Percentiles rank a stretch among this genome's conserved stretches.
Conservation (phyloP, 352 stramenopile genomes). For the Phytophthora kernoviae region DNA sequence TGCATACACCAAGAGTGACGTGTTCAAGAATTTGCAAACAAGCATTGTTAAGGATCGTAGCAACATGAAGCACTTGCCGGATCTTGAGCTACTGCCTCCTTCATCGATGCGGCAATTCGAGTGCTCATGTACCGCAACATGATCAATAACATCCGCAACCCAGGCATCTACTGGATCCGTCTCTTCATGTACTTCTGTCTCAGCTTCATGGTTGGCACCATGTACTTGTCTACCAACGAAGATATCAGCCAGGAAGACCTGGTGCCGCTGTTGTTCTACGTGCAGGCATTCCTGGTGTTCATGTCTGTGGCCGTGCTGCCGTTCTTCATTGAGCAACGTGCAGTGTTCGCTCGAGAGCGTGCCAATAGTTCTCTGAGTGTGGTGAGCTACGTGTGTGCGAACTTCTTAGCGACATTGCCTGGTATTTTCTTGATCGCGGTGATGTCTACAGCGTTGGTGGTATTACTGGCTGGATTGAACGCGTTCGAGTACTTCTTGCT, state of each 20-base stretch:
- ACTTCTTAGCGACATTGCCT: constrained; percentile 70
- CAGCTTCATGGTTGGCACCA: constrained; percentile 71
- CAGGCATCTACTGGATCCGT: constrained; percentile 71
- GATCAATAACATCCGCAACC: constrained; percentile 70
- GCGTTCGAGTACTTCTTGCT: constrained; percentile 61
- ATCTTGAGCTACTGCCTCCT: constrained; percentile 24
- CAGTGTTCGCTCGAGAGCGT: constrained; percentile 57
- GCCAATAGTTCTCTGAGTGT: constrained; percentile 82
- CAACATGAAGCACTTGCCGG: constrained; percentile 22
- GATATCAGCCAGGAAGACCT: constrained; percentile 45
- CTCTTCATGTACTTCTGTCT: constrained; percentile 77
- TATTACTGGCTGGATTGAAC: constrained; percentile 57
- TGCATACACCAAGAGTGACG: constrained; percentile 21
- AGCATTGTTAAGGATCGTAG: constrained; percentile 22
- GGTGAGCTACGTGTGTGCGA: constrained; percentile 71
- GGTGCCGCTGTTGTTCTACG: constrained; percentile 80
- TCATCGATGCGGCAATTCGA: constrained; percentile 43
- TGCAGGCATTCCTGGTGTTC: constrained; percentile 88
- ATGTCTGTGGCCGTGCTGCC: constrained; percentile 89
- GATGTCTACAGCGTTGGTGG: constrained; percentile 52
- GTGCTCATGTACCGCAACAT: constrained; percentile 61
- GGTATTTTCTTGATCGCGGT: constrained; percentile 72
- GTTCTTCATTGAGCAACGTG: constrained; percentile 87
- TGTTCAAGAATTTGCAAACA: constrained; percentile 9
- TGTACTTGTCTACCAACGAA: constrained; percentile 68